Evolutionary conservation across 441 rosid genomes (phyloP), one percentile per base, ranked within the genome.

Genomic region (Omphalea diandra): DNA sequence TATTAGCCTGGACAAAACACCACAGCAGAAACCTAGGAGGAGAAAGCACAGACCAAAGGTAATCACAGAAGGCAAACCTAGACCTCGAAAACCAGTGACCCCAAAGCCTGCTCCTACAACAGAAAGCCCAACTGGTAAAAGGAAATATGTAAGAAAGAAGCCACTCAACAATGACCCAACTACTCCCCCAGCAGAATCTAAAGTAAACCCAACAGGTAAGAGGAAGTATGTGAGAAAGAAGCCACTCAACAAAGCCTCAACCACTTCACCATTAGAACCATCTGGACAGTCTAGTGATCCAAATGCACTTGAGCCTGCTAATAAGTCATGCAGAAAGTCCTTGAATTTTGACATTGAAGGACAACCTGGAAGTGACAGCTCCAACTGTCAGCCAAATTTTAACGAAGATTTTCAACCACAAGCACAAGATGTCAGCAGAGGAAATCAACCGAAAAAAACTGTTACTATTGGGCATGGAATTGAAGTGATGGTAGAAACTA

Each of bases 1-100:
- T 46, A 66, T 63, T 65, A 91, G 86, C 71, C 81, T 88, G 61
- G 83, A 84, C 75, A 80, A 77, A 83, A 89, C 98, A 55, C 97
- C 97, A 3, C 94, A 83, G 76, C 88, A 72, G 84, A 93, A 88
- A 79, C 83, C 84, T 15, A 89, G 81, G 79, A 80, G 86, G 80
- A 95, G 71, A 79, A 95, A 86, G 84, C 88, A 88, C 84, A 87
- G 91, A 83, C 99, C 99, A 26, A 95, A 89, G 78, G 96, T 93
- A 55, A 65, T 88, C 31, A 68, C 35, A 76, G 94, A 93, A 86
- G 89, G 83, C 76, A 82, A 77, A 55, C 84, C 82, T 60, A 83
- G 86, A 69, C 31, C 82, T 52, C 77, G 61, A 47, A 79, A 69
- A 68, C 22, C 68, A 61, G 52, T 7, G 14, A 54, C 62, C 8